Evolutionary conservation across 352 stramenopile genomes (phyloP).

Genomic region (Phytopythium kandeliae): DNA sequence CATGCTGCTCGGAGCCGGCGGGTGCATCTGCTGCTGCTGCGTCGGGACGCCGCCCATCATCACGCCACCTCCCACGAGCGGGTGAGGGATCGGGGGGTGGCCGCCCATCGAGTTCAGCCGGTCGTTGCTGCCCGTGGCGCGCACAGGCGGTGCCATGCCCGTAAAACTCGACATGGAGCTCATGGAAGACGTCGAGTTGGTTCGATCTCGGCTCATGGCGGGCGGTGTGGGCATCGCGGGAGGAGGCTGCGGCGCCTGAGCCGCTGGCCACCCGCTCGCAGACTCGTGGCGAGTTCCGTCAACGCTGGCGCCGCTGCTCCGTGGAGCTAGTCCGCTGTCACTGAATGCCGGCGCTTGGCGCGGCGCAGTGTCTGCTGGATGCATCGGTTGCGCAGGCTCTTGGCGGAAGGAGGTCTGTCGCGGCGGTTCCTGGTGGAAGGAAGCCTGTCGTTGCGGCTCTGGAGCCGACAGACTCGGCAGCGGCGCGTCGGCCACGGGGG

Average conservation of each 20-base stretch:
- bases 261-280: not conserved
- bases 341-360: not conserved
- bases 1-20: not conserved
- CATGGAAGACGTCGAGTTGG: slow-evolving; percentile 34
- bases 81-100: slow-evolving; percentile 3
- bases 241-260: not conserved
- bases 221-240: not conserved
- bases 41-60: slow-evolving; percentile 8
- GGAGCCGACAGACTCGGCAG: slow-evolving; percentile 21
- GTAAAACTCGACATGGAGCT: slow-evolving; percentile 36
- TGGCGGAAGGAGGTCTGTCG: slow-evolving; percentile 18
- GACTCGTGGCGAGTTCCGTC: slow-evolving; percentile 5
- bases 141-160: slow-evolving; percentile 15
- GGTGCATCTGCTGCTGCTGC: slow-evolving; percentile 5
- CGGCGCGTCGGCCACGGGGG: slow-evolving; percentile 20
- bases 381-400: not conserved
- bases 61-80: slow-evolving; percentile 12
- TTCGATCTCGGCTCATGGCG: slow-evolving; percentile 17
- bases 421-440: slow-evolving; percentile 8
- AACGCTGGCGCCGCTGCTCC: slow-evolving; percentile 2
- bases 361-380: not conserved
- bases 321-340: not conserved
- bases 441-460: slow-evolving; percentile 8
- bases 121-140: slow-evolving; percentile 19
- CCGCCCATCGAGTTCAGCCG: slow-evolving; percentile 9